Conservation (phyloP, 352 stramenopile genomes). For the Saprolegnia diclina region DNA sequence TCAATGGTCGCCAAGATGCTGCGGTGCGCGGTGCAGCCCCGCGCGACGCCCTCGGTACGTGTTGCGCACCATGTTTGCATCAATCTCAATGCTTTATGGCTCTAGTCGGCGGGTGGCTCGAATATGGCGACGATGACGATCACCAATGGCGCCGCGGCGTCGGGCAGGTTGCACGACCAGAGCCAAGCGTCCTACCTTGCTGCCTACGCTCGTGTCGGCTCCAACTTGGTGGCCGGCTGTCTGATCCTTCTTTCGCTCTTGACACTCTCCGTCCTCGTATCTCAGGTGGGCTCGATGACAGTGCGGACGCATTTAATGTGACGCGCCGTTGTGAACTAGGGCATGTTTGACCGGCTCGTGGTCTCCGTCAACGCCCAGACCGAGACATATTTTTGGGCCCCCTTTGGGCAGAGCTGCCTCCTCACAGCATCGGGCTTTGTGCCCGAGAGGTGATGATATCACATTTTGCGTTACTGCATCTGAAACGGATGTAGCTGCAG, state of each 20-base stretch:
- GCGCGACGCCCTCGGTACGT: too few relatives aligned
- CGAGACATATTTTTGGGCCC: conserved; percentile 3
- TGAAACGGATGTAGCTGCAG: background rate
- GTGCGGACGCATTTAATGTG: background rate
- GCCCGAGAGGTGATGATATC: background rate
- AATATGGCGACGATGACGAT: background rate
- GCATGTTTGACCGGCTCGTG: background rate
- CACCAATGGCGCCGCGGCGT: background rate
- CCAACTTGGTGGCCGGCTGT: background rate
- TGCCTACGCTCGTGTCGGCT: background rate
- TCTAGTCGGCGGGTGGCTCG: background rate
- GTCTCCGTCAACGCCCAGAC: conserved; percentile 9
- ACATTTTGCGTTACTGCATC: background rate
- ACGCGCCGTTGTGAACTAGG: background rate
- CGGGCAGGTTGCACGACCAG: background rate
- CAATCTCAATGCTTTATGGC: too few relatives aligned
- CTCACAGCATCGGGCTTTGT: background rate
- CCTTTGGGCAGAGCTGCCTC: conserved; percentile 8
- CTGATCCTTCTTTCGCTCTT: background rate
- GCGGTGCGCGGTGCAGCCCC: too few relatives aligned
- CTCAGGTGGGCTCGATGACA: background rate
- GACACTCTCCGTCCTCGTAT: background rate
- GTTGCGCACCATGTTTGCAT: too few relatives aligned
- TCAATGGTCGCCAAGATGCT: too few relatives aligned
- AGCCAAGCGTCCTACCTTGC: background rate